Percentiles rank a stretch among this genome's conserved stretches.
Conservation (phyloP, 1,284 basidiomycete species). For the Rugosomyces carneus region DNA sequence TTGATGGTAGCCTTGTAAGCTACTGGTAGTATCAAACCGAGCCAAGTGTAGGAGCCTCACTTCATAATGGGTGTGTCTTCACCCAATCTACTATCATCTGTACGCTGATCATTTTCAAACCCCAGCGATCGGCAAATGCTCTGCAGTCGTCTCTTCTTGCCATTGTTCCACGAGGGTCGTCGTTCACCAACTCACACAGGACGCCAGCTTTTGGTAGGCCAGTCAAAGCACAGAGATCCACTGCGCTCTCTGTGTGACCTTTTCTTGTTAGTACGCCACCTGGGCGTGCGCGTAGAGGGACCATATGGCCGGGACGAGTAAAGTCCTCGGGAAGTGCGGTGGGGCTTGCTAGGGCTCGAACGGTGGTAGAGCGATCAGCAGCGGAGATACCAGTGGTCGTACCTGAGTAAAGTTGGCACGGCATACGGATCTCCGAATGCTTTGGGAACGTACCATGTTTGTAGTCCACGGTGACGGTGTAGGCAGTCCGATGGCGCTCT, state of each 20-base stretch:
- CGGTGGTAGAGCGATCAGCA: conserved; percentile 88
- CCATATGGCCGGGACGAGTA: conserved; percentile 91
- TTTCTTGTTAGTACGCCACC: conserved; percentile 83
- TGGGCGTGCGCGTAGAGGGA: conserved; percentile 81
- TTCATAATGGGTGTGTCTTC: conserved; percentile 22
- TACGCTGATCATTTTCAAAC: conserved; percentile 91
- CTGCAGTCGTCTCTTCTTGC: conserved; percentile 92
- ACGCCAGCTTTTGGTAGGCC: conserved; percentile 77
- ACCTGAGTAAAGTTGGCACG: conserved; percentile 36
- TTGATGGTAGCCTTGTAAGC: neutral
- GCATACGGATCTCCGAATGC: neutral
- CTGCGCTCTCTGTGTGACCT: conserved; percentile 91
- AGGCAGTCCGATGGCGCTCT: conserved; percentile 91
- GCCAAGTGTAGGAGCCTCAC: neutral
- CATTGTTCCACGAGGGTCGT: conserved; percentile 89
- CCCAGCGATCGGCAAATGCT: conserved; percentile 88
- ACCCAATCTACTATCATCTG: conserved; percentile 61
- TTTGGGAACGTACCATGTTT: conserved; percentile 55
- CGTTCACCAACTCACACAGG: conserved; percentile 94
- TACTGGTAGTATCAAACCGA: neutral
- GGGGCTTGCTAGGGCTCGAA: conserved; percentile 71
- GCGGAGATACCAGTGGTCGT: conserved; percentile 97
- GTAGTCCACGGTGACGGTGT: conserved; percentile 97
- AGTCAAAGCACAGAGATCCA: conserved; percentile 85
- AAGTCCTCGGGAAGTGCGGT: conserved; percentile 67